Percentiles rank a stretch among this genome's conserved stretches.
phyloP scores from a whole-genome alignment of 2,329 filamentous ascomycete genomes.

The Chrysoporthe puriensis region DNA sequence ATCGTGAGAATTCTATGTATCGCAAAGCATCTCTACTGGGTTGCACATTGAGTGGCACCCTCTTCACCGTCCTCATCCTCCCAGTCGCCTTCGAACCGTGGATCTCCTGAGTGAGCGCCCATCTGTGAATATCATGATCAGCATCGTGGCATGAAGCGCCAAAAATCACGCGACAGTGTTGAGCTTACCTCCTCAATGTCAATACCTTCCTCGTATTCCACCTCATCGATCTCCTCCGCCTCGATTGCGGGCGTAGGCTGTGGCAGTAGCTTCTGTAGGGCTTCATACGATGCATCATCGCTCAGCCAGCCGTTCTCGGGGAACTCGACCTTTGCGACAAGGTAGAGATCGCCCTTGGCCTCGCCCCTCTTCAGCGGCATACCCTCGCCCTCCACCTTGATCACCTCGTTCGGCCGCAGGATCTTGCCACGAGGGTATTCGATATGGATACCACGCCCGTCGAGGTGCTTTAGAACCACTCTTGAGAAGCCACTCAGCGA shows the following conservation, averaged over 20 bases:
- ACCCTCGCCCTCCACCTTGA: slow-evolving; percentile 87
- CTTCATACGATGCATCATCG: slow-evolving; percentile 70
- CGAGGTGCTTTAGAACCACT: slow-evolving; percentile 88
- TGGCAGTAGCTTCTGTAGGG: slow-evolving; percentile 77
- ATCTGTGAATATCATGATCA: slow-evolving; percentile 51
- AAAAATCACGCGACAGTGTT: neutral
- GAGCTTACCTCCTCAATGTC: slow-evolving; percentile 74
- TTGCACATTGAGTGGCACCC: slow-evolving; percentile 69
- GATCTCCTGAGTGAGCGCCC: slow-evolving; percentile 72
- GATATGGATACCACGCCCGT: slow-evolving; percentile 86
- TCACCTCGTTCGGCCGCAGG: slow-evolving; percentile 78
- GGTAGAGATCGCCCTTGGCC: slow-evolving; percentile 80
- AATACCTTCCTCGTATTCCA: slow-evolving; percentile 81
- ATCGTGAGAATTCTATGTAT: slow-evolving; percentile 17
- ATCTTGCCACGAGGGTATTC: slow-evolving; percentile 81
- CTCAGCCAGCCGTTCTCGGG: slow-evolving; percentile 84
- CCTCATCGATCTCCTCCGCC: slow-evolving; percentile 81
- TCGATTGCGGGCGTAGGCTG: slow-evolving; percentile 62
- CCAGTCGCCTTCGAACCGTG: slow-evolving; percentile 67
- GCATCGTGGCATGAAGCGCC: neutral
- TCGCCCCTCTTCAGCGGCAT: slow-evolving; percentile 94
- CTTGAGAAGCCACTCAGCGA: slow-evolving; percentile 87
- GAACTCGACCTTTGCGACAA: slow-evolving; percentile 85
- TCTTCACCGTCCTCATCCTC: slow-evolving; percentile 70
- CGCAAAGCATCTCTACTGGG: slow-evolving; percentile 57